phyloP scores from a whole-genome alignment of 768 basidiomycete species.

The Calocybe cyanea region DNA sequence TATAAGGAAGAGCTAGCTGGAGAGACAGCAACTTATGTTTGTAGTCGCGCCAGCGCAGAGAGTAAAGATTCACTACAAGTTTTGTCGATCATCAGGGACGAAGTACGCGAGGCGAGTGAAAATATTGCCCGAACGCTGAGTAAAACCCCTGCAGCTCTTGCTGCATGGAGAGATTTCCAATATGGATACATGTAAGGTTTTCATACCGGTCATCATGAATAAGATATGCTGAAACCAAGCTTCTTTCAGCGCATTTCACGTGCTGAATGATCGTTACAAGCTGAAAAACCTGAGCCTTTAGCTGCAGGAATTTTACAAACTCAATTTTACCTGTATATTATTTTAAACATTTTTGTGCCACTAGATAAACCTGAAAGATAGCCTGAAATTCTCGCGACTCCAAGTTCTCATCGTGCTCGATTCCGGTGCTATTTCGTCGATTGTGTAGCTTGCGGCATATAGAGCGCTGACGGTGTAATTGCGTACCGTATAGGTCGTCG shows the following conservation, averaged over 20 bases:
- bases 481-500: too few relatives aligned
- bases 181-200: slow-evolving; percentile 10
- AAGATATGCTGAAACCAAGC: not conserved
- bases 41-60: slow-evolving; percentile 9
- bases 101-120: slow-evolving; percentile 7
- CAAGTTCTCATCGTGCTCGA: too few relatives aligned
- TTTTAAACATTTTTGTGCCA: too few relatives aligned
- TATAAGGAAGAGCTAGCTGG: slow-evolving; percentile 19
- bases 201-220: not conserved
- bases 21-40: slow-evolving; percentile 13
- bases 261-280: slow-evolving; percentile 9
- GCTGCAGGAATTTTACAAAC: too few relatives aligned
- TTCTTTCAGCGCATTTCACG: slow-evolving; percentile 6
- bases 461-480: too few relatives aligned
- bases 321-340: too few relatives aligned
- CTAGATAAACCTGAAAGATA: too few relatives aligned
- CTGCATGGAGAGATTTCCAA: slow-evolving; percentile 12
- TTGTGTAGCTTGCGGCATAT: too few relatives aligned
- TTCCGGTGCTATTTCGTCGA: too few relatives aligned
- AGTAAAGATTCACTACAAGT: slow-evolving; percentile 5
- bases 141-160: slow-evolving; percentile 2
- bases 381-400: too few relatives aligned
- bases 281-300: slow-evolving; percentile 2
- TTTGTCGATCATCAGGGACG: slow-evolving; percentile 10
- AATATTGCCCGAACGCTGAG: slow-evolving; percentile 1